Evolutionary conservation across 2,329 filamentous ascomycete species (phyloP).

Genomic region (Pyrenochaeta sp.): DNA sequence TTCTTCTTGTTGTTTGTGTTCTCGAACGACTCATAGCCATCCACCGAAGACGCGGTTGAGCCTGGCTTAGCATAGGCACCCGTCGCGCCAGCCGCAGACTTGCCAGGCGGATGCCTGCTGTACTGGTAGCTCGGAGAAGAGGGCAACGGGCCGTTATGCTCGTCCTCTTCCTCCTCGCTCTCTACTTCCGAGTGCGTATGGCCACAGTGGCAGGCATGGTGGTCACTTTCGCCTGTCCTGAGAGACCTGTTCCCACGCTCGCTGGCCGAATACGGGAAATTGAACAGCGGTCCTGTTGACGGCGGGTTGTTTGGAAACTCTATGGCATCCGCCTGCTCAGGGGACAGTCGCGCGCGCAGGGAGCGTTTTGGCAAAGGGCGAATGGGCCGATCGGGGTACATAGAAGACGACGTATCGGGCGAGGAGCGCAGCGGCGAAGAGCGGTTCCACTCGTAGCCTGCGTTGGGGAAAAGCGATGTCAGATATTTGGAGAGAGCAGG

Average conservation of each 20-base stretch:
- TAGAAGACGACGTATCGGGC: conserved; percentile 78
- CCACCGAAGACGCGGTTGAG: conserved; percentile 73
- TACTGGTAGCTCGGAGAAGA: conserved; percentile 52
- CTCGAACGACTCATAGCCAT: conserved; percentile 97
- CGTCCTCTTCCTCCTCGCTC: conserved; percentile 66
- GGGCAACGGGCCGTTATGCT: conserved; percentile 52
- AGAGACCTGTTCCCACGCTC: conserved; percentile 40
- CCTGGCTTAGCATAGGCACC: conserved; percentile 54
- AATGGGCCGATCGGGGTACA: conserved; percentile 91
- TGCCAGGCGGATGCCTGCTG: conserved; percentile 40
- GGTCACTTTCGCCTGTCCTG: conserved; percentile 62
- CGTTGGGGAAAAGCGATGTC: conserved; percentile 43
- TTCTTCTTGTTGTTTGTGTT: conserved; percentile 99
- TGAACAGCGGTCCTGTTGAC: conserved; percentile 77
- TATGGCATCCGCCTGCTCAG: conserved; percentile 83
- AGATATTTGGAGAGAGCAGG: conserved; percentile 41
- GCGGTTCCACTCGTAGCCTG: conserved; percentile 54
- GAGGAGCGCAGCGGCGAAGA: conserved; percentile 52
- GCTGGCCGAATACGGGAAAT: conserved; percentile 63
- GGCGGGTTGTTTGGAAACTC: conserved; percentile 81
- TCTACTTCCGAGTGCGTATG: conserved; percentile 61
- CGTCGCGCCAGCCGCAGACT: conserved; percentile 34
- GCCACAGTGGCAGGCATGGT: conserved; percentile 57
- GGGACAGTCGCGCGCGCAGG: conserved; percentile 85
- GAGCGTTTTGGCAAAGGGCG: conserved; percentile 89